Conservation (phyloP, 805 yeast genomes). For the Blastobotrys peoriensis region DNA sequence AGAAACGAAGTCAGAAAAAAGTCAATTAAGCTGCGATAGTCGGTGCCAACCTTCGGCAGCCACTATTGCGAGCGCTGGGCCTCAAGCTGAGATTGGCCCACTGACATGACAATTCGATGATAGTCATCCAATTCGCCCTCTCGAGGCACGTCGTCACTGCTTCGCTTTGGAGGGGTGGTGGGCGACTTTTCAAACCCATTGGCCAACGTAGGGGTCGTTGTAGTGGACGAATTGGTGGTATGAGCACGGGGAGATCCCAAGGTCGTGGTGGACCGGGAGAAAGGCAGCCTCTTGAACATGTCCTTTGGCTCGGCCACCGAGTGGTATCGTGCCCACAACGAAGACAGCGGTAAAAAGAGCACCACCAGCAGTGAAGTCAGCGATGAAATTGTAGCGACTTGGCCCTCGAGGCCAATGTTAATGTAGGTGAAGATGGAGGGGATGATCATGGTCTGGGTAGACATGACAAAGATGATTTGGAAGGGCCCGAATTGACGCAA, state of each 20-base stretch:
- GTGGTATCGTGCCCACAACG: slow-evolving; percentile 67
- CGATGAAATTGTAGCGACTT: slow-evolving; percentile 33
- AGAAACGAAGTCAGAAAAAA: too few relatives aligned
- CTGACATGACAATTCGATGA: neutral
- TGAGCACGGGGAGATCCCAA: neutral
- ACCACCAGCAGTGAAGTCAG: slow-evolving; percentile 59
- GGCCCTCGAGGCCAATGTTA: slow-evolving; percentile 41
- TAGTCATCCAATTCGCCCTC: neutral
- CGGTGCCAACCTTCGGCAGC: neutral
- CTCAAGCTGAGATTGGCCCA: too few relatives aligned
- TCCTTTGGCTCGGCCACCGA: slow-evolving; percentile 6
- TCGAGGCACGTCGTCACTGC: neutral
- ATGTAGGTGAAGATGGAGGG: slow-evolving; percentile 67
- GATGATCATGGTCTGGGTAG: slow-evolving; percentile 70
- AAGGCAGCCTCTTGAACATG: neutral
- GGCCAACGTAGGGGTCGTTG: neutral
- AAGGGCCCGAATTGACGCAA: slow-evolving; percentile 74
- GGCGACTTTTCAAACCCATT: neutral
- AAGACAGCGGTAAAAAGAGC: slow-evolving; percentile 70
- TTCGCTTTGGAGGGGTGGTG: neutral
- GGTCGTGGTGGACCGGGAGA: neutral
- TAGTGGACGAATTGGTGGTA: neutral
- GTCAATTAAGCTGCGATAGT: neutral
- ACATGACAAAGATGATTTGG: slow-evolving; percentile 75
- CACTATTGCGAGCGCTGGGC: too few relatives aligned